Evolutionary conservation across 768 basidiomycete species (phyloP), one percentile per base, ranked within the genome.

Genomic region (Kwoniella dejecticola): DNA sequence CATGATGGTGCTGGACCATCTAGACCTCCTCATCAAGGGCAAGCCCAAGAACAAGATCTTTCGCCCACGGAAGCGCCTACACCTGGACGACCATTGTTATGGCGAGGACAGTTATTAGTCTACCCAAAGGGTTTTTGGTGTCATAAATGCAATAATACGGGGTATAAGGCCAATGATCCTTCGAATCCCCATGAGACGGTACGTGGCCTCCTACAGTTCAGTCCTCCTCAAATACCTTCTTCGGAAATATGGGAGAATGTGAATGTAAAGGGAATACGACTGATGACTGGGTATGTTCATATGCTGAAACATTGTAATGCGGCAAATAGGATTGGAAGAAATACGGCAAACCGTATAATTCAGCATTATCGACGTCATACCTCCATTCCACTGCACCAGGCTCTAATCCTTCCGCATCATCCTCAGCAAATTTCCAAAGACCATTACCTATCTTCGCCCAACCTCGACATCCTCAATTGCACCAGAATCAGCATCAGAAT

Each of bases 321-420:
- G n/a, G n/a, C n/a, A n/a, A n/a, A 24, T 23, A 75, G 70, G 74
- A 75, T 41, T 75, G 74, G 74, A 48, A 57, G 11, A 75, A 75
- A 55, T 75, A 72, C 58, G 74, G 71, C 21, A 75, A 75, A 62
- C 69, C 64, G 10, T 75, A 65, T 50, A 75, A 52, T 5, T 66
- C 67, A 12, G 69, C 74, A 7, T 54, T 75, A 10, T 60, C 65
- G 0, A 48, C 58, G 19, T 75, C 74, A 10, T 75, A 69, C 45
- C 56, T 64, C 3, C 52, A 46, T 4, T 55, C 64, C 11, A 57
- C 61, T 5, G 21, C 26, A 2, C 59, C 63, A 15, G 17, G 27
- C 10, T 27, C 62, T 11, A 74, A 74, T 46, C 61, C 68, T 23
- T 64, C 66, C 15, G 63, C 68, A 3, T 33, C 52, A 42, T 53